Evolutionary conservation across 495 filamentous ascomycete genomes (phyloP), one percentile per base, ranked within the genome.

Genomic region (Staphylotrichum tortipilum): DNA sequence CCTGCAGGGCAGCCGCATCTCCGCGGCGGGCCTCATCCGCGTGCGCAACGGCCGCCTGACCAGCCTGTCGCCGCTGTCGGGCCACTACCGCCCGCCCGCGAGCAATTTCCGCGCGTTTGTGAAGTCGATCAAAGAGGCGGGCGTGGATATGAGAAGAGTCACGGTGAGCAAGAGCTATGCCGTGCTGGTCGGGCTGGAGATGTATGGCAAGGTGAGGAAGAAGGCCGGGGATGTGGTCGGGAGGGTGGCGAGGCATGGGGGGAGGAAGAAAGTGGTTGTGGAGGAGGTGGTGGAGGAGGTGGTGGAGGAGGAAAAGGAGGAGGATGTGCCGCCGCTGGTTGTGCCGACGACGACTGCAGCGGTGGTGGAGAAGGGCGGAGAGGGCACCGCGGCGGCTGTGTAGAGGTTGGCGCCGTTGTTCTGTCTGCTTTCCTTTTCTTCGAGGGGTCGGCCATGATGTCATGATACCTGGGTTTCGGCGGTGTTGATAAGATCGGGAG

Each of bases 81-180:
- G 90, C 1, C 90, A 96, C 65, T 96, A 96, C 67, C 79, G 87
- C 11, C 90, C 90, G 1, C 86, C 90, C 0, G 73, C 74, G 1
- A 65, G 77, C 47, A 94, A 89, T 57, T 94, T 96, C 58, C 76
- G 83, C 11, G 79, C 83, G 15, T 95, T 95, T 49, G 73, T 95
- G 2, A 77, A 80, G 38, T 75, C 76, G 3, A 72, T 96, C 1
- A 79, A 81, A 46, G 78, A 84, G 4, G 77, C 75, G 29, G 86
- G 85, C 1, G 89, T 84, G 0, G 89, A 96, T 57, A 84, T 94
- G 79, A 78, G 77, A 0, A 77, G 76, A 21, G 80, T 92, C 8
- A 84, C 78, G 2, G 85, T 94, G 24, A 86, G 81, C 24, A 84
- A 86, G 54, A 83, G 81, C 4, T 95, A 94, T 57, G 84, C 86